phyloP scores from a whole-genome alignment of 768 basidiomycete genomes.

The Naganishia friedmannii region DNA sequence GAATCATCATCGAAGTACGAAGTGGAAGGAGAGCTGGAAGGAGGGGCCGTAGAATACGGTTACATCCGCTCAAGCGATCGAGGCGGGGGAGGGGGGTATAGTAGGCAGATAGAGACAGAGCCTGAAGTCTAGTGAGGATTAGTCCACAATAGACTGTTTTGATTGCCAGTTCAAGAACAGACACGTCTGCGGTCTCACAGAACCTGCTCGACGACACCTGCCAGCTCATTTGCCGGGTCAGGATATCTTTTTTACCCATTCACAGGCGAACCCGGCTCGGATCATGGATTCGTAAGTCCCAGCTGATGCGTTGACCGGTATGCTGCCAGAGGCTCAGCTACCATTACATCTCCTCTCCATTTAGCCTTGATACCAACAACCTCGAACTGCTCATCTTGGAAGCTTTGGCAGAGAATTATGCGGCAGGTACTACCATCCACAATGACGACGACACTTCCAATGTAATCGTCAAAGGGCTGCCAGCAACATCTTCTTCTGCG shows the following conservation, averaged over 20 bases:
- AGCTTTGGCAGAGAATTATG: conserved; percentile 42
- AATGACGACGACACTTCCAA: neutral
- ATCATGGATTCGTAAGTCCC: conserved; percentile 12
- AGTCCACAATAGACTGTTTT: no score
- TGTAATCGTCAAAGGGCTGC: conserved; percentile 14
- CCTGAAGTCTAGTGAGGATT: no score
- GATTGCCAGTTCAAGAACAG: no score
- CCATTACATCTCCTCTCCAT: neutral
- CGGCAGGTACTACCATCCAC: neutral
- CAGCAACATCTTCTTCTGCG: neutral
- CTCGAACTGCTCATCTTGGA: conserved; percentile 47
- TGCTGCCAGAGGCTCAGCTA: neutral
- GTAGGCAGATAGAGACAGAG: neutral
- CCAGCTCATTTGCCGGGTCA: no score
- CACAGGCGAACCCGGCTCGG: neutral
- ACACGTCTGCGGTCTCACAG: neutral
- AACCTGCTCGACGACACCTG: neutral
- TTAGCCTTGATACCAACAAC: conserved; percentile 43
- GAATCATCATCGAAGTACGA: neutral
- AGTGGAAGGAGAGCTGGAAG: no score
- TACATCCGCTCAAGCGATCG: neutral
- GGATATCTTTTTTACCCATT: neutral
- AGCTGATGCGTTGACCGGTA: neutral
- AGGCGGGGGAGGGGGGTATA: no score
- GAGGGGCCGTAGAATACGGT: neutral